Percentiles rank a stretch among this genome's conserved stretches.
phyloP scores from a whole-genome alignment of 768 basidiomycete genomes.

The Chalciporus chontae region DNA sequence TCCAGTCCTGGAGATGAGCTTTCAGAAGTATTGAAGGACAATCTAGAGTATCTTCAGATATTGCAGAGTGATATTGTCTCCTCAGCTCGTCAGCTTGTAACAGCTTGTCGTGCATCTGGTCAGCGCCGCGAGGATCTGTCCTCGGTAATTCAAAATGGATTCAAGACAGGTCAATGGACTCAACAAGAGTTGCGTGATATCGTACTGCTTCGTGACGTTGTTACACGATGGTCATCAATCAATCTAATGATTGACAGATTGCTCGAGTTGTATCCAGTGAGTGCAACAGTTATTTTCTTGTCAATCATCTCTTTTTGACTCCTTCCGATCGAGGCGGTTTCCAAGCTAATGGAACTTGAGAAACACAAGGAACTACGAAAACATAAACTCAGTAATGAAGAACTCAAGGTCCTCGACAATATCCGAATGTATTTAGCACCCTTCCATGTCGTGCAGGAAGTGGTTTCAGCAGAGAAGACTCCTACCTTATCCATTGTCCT shows the following conservation, averaged over 20 bases:
- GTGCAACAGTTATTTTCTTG: constrained; percentile 4
- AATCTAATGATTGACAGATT: constrained; percentile 33
- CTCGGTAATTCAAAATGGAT: background rate
- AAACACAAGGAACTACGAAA: background rate
- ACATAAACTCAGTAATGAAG: background rate
- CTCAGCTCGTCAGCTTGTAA: background rate
- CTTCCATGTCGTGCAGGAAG: background rate
- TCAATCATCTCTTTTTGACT: background rate
- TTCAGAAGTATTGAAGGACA: background rate
- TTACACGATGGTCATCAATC: constrained; percentile 39
- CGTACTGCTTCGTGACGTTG: constrained; percentile 28
- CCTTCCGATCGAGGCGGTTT: constrained; percentile 11
- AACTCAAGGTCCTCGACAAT: background rate
- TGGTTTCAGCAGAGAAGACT: background rate
- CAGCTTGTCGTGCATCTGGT: background rate
- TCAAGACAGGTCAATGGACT: constrained; percentile 2
- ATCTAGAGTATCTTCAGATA: background rate
- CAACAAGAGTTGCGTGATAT: background rate
- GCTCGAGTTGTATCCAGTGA: constrained; percentile 31
- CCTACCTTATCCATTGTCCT: background rate
- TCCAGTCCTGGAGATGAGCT: background rate
- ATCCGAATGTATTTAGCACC: background rate
- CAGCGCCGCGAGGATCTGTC: background rate
- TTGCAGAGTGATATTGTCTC: background rate
- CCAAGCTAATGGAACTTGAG: background rate